These are phyloP conservation scores for Fagus crenata DNA, from an alignment of 306 rosid species.

Conservation along the genomic window DNA sequence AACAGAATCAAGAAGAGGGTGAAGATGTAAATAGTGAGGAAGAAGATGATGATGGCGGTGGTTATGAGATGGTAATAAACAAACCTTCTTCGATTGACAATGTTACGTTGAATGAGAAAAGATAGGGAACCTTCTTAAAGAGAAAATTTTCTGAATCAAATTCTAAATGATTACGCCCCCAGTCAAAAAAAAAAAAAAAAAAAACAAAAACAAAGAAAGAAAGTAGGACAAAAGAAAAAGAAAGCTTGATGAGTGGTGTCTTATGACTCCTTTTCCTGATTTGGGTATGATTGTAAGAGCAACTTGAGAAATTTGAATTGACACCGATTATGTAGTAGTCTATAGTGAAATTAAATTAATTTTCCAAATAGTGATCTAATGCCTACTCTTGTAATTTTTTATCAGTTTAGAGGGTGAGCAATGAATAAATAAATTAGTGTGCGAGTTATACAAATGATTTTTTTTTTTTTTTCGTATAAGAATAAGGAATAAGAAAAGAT, in stretches of 20 bases:
- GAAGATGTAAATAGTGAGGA: constrained; percentile 47
- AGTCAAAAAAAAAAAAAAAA: too few species aligned
- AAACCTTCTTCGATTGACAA: constrained; percentile 57
- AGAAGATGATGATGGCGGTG: constrained; percentile 41
- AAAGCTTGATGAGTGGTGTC: neutral
- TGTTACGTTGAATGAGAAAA: constrained; percentile 55
- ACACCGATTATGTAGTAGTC: neutral
- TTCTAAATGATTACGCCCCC: neutral
- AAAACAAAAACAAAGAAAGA: too few species aligned
- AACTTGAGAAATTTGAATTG: neutral
- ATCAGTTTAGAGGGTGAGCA: neutral
- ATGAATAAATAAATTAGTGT: neutral
- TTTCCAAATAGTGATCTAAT: too few species aligned
- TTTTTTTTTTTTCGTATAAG: too few species aligned
- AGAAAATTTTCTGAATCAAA: neutral
- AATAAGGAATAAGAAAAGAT: too few species aligned
- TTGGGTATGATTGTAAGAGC: neutral
- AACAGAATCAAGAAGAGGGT: constrained; percentile 28
- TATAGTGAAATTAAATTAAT: neutral
- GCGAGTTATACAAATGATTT: too few species aligned
- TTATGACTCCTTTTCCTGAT: neutral
- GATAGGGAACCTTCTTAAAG: constrained; percentile 23
- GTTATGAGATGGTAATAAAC: constrained; percentile 49
- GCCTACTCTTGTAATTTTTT: neutral
- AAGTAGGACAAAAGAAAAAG: neutral